Percentiles rank a stretch among this genome's conserved stretches.
phyloP scores from a whole-genome alignment of 1,139 yeast species.

The Yamadazyma conglobata region DNA sequence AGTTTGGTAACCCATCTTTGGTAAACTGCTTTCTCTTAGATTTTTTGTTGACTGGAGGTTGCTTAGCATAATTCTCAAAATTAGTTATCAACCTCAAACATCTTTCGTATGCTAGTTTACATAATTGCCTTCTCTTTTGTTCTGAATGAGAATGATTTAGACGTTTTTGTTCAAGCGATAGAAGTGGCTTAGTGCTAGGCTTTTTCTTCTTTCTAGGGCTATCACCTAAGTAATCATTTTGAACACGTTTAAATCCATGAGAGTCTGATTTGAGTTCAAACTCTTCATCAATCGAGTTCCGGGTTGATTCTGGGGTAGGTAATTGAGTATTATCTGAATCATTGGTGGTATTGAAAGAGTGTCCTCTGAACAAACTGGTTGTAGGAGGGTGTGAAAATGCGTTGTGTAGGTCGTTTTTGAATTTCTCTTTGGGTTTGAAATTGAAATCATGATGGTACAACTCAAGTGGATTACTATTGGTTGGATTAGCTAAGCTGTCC shows the following conservation, averaged over 20 bases:
- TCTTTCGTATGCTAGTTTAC: slow-evolving; percentile 61
- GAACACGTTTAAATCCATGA: slow-evolving; percentile 11
- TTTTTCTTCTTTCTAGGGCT: slow-evolving; percentile 27
- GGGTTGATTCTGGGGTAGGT: slow-evolving; percentile 41
- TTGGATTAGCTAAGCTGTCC: slow-evolving; percentile 41
- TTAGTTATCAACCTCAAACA: slow-evolving; percentile 42
- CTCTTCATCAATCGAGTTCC: slow-evolving; percentile 17
- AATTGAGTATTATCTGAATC: slow-evolving; percentile 17
- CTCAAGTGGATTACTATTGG: slow-evolving; percentile 27
- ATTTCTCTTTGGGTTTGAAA: slow-evolving; percentile 16
- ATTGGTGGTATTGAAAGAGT: slow-evolving; percentile 1
- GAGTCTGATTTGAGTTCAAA: slow-evolving; percentile 9
- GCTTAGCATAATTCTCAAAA: slow-evolving; percentile 38
- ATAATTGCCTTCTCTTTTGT: slow-evolving; percentile 68
- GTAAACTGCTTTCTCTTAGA: slow-evolving; percentile 41
- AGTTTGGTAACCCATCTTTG: slow-evolving; percentile 47
- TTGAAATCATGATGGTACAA: slow-evolving; percentile 25
- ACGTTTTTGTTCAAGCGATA: slow-evolving; percentile 66
- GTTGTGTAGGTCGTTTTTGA: slow-evolving; percentile 32
- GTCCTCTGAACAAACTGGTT: slow-evolving; percentile 6
- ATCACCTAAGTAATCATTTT: slow-evolving; percentile 11
- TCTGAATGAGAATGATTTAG: slow-evolving; percentile 72
- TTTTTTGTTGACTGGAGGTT: slow-evolving; percentile 28
- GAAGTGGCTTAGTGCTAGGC: slow-evolving; percentile 41
- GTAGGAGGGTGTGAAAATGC: slow-evolving; percentile 35